A percentile compares a stretch with the other conserved stretches of the same genome.
phyloP scores from a whole-genome alignment of 495 filamentous ascomycete species.

The Aspergillus affinis region DNA sequence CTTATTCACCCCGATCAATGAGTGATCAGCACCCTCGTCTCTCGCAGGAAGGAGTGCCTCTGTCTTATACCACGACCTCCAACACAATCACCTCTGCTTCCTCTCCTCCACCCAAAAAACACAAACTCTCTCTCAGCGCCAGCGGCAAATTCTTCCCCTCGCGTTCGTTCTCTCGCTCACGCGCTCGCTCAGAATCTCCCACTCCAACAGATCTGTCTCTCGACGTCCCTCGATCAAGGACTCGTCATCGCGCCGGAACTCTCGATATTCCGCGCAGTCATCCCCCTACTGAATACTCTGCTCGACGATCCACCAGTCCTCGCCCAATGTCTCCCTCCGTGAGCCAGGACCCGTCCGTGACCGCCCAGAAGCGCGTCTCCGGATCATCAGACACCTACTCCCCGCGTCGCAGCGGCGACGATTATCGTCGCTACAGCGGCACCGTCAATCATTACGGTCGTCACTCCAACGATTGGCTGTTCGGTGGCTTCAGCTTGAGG shows the following conservation, averaged over 20 bases:
- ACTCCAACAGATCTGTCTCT: slow-evolving; percentile 15
- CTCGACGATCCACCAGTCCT: slow-evolving; percentile 21
- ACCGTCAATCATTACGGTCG: slow-evolving; percentile 48
- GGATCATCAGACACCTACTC: slow-evolving; percentile 18
- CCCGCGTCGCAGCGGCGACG: slow-evolving; percentile 31
- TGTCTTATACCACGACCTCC: background rate
- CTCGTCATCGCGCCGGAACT: slow-evolving; percentile 9
- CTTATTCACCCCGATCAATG: background rate
- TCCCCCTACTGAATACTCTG: background rate
- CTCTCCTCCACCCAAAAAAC: background rate
- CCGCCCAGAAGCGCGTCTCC: slow-evolving; percentile 6
- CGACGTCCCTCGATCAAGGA: background rate
- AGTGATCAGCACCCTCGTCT: slow-evolving; percentile 4
- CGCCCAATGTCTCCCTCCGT: slow-evolving; percentile 26
- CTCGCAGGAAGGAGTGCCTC: slow-evolving; percentile 20
- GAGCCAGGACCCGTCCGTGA: slow-evolving; percentile 20
- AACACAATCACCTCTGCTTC: background rate
- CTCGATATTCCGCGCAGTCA: slow-evolving; percentile 27
- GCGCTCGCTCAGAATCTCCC: slow-evolving; percentile 22
- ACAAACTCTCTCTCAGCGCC: background rate
- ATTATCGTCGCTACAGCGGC: slow-evolving; percentile 41
- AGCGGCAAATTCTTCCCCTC: slow-evolving; percentile 3
- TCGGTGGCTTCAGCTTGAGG: slow-evolving; percentile 48
- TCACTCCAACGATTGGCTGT: slow-evolving; percentile 52
- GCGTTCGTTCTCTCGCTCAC: slow-evolving; percentile 2